phyloP scores from a whole-genome alignment of 345 rosid species.

The Trapa incisa region DNA sequence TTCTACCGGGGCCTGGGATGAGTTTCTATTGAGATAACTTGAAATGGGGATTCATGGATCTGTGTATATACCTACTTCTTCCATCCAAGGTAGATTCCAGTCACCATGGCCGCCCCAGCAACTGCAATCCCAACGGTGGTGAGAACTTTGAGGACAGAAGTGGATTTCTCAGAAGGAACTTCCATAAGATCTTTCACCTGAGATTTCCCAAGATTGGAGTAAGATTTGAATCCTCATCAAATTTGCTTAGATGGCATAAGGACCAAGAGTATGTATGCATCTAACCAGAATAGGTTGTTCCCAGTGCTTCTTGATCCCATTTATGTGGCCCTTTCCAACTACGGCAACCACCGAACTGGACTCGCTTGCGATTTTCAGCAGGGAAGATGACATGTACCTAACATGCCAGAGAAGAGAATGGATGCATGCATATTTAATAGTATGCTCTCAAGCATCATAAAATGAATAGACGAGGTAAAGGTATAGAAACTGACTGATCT shows the following conservation, averaged over 20 bases:
- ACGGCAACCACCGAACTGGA: conserved; percentile 84
- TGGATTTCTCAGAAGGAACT: conserved; percentile 39
- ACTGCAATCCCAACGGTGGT: conserved; percentile 50
- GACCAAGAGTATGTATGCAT: conserved; percentile 1
- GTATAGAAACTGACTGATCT: conserved; percentile 66
- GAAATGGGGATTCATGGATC: background rate
- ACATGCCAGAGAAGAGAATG: background rate
- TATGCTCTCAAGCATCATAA: background rate
- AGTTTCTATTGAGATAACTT: too few species aligned
- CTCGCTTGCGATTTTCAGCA: conserved; percentile 58
- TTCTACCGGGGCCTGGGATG: too few species aligned
- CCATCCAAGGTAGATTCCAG: conserved; percentile 47
- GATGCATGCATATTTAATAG: background rate
- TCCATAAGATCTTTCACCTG: conserved; percentile 60
- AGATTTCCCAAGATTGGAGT: background rate
- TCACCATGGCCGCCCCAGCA: conserved; percentile 58
- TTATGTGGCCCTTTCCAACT: conserved; percentile 86
- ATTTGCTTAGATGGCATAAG: too few species aligned
- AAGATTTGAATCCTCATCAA: background rate
- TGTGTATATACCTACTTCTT: conserved; percentile 26
- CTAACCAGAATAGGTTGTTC: conserved; percentile 65
- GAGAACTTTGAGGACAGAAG: conserved; percentile 36
- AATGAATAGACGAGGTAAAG: background rate
- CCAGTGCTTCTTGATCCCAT: conserved; percentile 84
- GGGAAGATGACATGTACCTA: conserved; percentile 82